phyloP scores from a whole-genome alignment of 305 asterid genomes.

The Fraxinus baroniana region DNA sequence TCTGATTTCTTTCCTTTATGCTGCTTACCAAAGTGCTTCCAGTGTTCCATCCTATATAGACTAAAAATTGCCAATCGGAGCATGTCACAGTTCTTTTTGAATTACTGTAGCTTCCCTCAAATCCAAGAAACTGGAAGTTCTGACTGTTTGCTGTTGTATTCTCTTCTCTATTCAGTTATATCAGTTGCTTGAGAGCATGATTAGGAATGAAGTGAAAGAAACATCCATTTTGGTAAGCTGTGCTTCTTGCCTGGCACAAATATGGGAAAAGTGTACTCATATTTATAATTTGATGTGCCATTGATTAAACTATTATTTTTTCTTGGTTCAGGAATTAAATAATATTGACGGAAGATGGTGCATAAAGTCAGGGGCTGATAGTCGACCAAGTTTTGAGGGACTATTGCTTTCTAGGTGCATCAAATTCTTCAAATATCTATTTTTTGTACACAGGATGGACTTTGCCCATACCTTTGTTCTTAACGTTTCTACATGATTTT shows the following conservation, averaged over 20 bases:
- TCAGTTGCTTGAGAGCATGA: slow-evolving; percentile 74
- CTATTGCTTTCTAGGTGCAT: slow-evolving; percentile 80
- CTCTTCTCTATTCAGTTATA: slow-evolving; percentile 52
- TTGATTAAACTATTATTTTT: slow-evolving; percentile 9
- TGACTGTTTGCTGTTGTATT: slow-evolving; percentile 22
- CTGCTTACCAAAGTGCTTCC: background rate
- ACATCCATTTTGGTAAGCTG: slow-evolving; percentile 55
- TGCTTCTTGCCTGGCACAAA: slow-evolving; percentile 9
- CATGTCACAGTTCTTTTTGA: background rate
- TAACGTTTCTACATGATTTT: background rate
- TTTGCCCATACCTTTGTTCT: background rate
- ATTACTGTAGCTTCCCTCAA: background rate
- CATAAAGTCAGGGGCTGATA: slow-evolving; percentile 56
- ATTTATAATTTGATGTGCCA: background rate
- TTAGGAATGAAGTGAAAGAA: slow-evolving; percentile 66
- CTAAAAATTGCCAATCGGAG: background rate
- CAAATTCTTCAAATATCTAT: slow-evolving; percentile 30
- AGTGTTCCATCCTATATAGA: background rate
- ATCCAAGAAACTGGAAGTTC: slow-evolving; percentile 18
- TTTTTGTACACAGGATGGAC: slow-evolving; percentile 14
- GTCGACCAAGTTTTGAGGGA: slow-evolving; percentile 62
- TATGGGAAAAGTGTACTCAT: background rate
- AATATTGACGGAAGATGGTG: slow-evolving; percentile 92
- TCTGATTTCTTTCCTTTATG: background rate
- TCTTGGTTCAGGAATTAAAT: slow-evolving; percentile 61